These are phyloP conservation scores for Kernera saxatilis DNA, from an alignment of 345 rosid genomes.

Conservation along the genomic window DNA sequence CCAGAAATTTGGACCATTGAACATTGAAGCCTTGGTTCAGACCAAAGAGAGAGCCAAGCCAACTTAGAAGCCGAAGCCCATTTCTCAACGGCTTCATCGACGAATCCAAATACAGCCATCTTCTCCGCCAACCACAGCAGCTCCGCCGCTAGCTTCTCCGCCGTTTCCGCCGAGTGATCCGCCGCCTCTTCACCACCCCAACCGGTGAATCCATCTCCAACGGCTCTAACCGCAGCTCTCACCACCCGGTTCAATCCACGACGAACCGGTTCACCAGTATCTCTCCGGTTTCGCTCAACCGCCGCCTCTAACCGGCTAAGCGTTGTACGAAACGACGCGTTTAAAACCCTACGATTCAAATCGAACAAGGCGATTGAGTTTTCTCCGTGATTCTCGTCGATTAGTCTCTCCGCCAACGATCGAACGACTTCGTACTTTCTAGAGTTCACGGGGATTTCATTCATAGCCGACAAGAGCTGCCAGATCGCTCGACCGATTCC, in stretches of 20 bases:
- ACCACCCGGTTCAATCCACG: slow-evolving; percentile 40
- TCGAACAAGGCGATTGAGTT: slow-evolving; percentile 41
- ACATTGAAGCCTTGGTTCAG: slow-evolving; percentile 70
- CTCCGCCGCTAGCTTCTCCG: slow-evolving; percentile 84
- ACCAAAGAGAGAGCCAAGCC: slow-evolving; percentile 62
- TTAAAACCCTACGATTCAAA: slow-evolving; percentile 52
- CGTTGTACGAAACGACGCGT: slow-evolving; percentile 63
- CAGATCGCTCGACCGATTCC: slow-evolving; percentile 69
- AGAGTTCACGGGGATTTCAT: slow-evolving; percentile 68
- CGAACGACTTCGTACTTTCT: slow-evolving; percentile 74
- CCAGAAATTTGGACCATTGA: slow-evolving; percentile 71
- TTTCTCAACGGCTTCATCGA: slow-evolving; percentile 62
- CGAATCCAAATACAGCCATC: slow-evolving; percentile 57
- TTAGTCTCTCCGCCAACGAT: slow-evolving; percentile 65
- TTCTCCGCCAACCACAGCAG: slow-evolving; percentile 79
- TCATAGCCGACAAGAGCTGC: slow-evolving; percentile 52
- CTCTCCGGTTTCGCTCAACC: slow-evolving; percentile 38
- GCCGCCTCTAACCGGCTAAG: slow-evolving; percentile 50
- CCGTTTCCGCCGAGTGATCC: slow-evolving; percentile 33
- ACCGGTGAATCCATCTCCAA: slow-evolving; percentile 35
- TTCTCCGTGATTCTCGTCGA: slow-evolving; percentile 61
- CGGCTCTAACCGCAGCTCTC: slow-evolving; percentile 34
- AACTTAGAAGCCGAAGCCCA: slow-evolving; percentile 84
- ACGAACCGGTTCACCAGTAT: slow-evolving; percentile 25
- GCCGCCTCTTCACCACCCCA: slow-evolving; percentile 36